These are phyloP conservation scores for Pestalotiopsis sp. DNA, from an alignment of 2,329 filamentous ascomycete genomes.

Conservation along the genomic window DNA sequence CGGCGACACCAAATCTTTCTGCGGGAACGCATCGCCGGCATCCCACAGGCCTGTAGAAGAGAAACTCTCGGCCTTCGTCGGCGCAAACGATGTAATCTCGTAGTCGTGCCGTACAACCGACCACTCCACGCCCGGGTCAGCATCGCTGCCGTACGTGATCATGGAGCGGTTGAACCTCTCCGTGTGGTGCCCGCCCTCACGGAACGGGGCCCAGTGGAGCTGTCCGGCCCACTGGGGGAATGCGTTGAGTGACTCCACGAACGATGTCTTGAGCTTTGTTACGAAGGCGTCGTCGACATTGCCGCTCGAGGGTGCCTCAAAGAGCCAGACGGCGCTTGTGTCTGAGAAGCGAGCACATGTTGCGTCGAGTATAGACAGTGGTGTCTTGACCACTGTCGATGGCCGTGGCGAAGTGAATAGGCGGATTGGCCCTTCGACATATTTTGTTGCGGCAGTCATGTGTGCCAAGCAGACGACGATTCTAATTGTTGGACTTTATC, in stretches of 20 bases:
- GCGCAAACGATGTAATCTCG: conserved; percentile 33
- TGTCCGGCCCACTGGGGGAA: conserved; percentile 47
- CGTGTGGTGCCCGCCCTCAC: conserved; percentile 23
- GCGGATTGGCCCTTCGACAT: neutral
- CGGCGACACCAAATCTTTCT: conserved; percentile 34
- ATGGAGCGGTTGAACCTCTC: conserved; percentile 37
- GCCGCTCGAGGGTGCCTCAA: conserved; percentile 29
- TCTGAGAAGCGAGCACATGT: conserved; percentile 42
- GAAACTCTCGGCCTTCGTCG: conserved; percentile 23
- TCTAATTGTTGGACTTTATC: neutral
- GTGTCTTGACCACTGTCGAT: neutral
- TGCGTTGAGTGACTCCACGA: conserved; percentile 37
- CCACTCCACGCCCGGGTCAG: conserved; percentile 46
- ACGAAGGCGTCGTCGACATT: neutral
- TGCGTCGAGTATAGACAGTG: conserved; percentile 45
- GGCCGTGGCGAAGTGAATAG: conserved; percentile 12
- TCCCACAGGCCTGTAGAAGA: conserved; percentile 20
- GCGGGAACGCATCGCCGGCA: conserved; percentile 39
- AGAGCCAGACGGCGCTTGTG: conserved; percentile 48
- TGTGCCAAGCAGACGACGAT: neutral
- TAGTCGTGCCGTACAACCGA: conserved; percentile 32
- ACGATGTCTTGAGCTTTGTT: conserved; percentile 24
- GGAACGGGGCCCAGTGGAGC: conserved; percentile 36
- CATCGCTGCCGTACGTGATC: conserved; percentile 35
- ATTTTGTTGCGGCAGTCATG: neutral